Base-by-base conservation (phyloP, 2,329 filamentous ascomycete genomes). In the Ustulina deusta region DNA sequence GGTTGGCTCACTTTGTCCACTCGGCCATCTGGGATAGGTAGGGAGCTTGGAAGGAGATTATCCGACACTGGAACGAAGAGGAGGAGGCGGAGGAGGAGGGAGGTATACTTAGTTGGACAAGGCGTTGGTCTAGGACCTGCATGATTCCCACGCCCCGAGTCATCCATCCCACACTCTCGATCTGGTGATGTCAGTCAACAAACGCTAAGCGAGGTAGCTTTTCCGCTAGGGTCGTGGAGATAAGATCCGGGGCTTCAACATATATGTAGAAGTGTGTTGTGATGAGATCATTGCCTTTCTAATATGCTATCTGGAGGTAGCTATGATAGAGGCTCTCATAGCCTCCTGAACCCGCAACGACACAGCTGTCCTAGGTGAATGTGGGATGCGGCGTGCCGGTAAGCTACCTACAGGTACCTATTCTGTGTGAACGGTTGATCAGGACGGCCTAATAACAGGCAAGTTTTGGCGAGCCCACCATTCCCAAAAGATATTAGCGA, bases 131-230 rank as follows among this genome's bases (percentile, higher is more conserved):
- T 40, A 58, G 46, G 58, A 44, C 63, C 48, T 59, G 55, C 46
- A 51, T 42, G 57, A 60, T 48, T 56, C 29, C 44, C n/a, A n/a
- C n/a, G n/a, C 36, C 55, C 49, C 60, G 32, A 29, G 38, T 46
- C 54, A 56, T 52, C 58, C 42, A 57, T n/a, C n/a, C n/a, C 54
- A 29, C 34, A 55, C 64, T 55, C 60, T 58, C 25, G 64, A 68
- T 69, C 65, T 68, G 61, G 61, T 68, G 61, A 69, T 68, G 65
- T 67, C 56, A 62, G 61, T 25, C 61, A 54, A 51, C 61, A 52
- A 49, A 68, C 57, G 61, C 64, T 48, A 69, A 67, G 65, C 46
- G 36, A 27, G 15, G 25, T 46, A n/a, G 52, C 44, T 61, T 40
- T 44, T 56, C 38, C 27, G 57, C 32, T 6, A 25, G 52, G 44